These are phyloP conservation scores for Arthroderma sp. DNA, from an alignment of 2,329 filamentous ascomycete species.

Conservation along the genomic window DNA sequence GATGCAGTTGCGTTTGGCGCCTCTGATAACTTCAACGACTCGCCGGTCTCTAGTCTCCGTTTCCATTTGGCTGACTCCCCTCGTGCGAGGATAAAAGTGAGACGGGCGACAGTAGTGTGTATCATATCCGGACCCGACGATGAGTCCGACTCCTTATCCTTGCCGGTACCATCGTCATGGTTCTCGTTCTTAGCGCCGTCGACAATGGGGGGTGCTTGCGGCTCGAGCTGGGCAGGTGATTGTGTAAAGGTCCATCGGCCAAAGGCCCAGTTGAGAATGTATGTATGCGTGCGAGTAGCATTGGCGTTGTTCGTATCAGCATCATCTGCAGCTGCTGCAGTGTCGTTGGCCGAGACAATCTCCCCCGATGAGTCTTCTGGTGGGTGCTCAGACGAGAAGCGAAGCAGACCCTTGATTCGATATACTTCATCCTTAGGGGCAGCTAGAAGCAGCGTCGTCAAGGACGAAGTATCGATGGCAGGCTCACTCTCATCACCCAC, in stretches of 20 bases:
- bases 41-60: slow-evolving; percentile 32
- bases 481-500: slow-evolving; percentile 25
- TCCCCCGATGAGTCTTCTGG: slow-evolving; percentile 37
- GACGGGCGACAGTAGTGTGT: slow-evolving; percentile 24
- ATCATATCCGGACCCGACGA: slow-evolving; percentile 2
- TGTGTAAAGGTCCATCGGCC: slow-evolving; percentile 84
- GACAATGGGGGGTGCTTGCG: background rate
- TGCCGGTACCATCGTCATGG: too few relatives aligned
- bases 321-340: slow-evolving; percentile 10
- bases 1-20: too few relatives aligned
- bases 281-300: slow-evolving; percentile 36
- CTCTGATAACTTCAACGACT: slow-evolving; percentile 15
- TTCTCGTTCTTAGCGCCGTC: background rate
- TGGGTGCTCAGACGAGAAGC: slow-evolving; percentile 26
- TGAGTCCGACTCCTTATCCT: too few relatives aligned
- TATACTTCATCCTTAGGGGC: slow-evolving; percentile 92
- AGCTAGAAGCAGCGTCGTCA: slow-evolving; percentile 51
- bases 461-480: slow-evolving; percentile 44
- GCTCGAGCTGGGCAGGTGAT: slow-evolving; percentile 24
- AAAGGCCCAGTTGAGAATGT: slow-evolving; percentile 97
- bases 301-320: slow-evolving; percentile 4
- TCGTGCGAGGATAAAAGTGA: slow-evolving; percentile 36
- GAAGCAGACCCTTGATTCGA: slow-evolving; percentile 68
- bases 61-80: slow-evolving; percentile 37
- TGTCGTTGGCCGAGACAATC: slow-evolving; percentile 22